A percentile compares a stretch with the other conserved stretches of the same genome.
Conservation (phyloP, 257 asterid species). For the Salvia splendens region DNA sequence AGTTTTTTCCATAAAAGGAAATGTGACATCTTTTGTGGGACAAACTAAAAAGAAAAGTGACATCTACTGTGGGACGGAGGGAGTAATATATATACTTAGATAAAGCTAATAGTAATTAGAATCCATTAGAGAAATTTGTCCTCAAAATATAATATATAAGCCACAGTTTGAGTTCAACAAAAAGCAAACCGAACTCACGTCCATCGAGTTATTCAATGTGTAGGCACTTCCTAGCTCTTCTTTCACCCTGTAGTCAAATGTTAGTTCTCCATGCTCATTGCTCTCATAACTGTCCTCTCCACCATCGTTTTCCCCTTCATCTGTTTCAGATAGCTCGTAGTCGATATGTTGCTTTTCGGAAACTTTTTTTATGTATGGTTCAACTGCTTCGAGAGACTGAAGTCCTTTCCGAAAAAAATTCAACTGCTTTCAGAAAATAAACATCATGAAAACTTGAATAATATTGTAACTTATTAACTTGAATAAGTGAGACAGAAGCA, state of each 20-base stretch:
- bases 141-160: constrained; percentile 15
- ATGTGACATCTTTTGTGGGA: too few species aligned
- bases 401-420: constrained; percentile 83
- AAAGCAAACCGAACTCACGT: constrained; percentile 47
- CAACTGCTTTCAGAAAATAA: constrained; percentile 54
- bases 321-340: constrained; percentile 62
- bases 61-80: too few species aligned
- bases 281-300: constrained; percentile 56
- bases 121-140: constrained; percentile 7
- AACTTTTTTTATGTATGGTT: constrained; percentile 66
- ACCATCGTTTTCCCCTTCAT: constrained; percentile 51
- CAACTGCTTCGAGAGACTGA: constrained; percentile 83
- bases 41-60: too few species aligned
- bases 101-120: constrained; percentile 8
- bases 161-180: constrained; percentile 3
- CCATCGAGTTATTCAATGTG: constrained; percentile 60
- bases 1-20: too few species aligned
- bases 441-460: constrained; percentile 29
- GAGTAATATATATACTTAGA: constrained; percentile 4
- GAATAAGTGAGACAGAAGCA: constrained; percentile 24
- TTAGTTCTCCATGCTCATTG: constrained; percentile 64
- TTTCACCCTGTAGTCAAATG: constrained; percentile 63
- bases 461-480: constrained; percentile 15
- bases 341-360: constrained; percentile 85
- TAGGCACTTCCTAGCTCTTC: constrained; percentile 54